A percentile compares a stretch with the other conserved stretches of the same genome.
Evolutionary conservation across 129 eudicot genomes (phyloP).

Genomic region (carrot (Daucus carota)): DNA sequence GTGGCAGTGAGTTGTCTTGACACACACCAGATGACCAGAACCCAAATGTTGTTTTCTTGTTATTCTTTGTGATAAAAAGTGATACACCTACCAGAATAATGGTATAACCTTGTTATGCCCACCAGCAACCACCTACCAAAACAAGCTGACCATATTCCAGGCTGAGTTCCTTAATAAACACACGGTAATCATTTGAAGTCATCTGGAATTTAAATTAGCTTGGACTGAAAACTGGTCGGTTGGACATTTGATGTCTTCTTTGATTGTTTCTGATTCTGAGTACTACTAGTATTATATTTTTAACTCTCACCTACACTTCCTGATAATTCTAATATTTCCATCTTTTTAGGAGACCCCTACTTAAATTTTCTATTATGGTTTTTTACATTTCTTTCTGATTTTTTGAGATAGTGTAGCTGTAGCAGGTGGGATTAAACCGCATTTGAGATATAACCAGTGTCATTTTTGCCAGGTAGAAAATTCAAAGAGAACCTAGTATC

Average conservation of each 20-base stretch:
- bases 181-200: not conserved
- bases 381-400: too few species aligned
- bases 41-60: not conserved
- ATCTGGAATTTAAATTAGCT: not conserved
- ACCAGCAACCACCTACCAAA: not conserved
- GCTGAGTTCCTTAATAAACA: constrained; percentile 6
- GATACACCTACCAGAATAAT: not conserved
- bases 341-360: not conserved
- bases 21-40: not conserved
- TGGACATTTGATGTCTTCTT: not conserved
- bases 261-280: not conserved
- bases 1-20: not conserved
- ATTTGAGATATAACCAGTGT: not conserved
- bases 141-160: constrained; percentile 1
- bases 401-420: not conserved
- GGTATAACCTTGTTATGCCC: not conserved
- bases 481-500: not conserved
- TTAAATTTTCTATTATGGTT: not conserved
- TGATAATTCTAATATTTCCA: not conserved
- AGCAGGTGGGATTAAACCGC: not conserved
- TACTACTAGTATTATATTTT: not conserved
- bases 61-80: not conserved
- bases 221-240: constrained; percentile 11
- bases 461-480: not conserved
- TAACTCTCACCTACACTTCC: not conserved